Conservation (phyloP, 2,329 filamentous ascomycete genomes). For the Aspergillus sp. region DNA sequence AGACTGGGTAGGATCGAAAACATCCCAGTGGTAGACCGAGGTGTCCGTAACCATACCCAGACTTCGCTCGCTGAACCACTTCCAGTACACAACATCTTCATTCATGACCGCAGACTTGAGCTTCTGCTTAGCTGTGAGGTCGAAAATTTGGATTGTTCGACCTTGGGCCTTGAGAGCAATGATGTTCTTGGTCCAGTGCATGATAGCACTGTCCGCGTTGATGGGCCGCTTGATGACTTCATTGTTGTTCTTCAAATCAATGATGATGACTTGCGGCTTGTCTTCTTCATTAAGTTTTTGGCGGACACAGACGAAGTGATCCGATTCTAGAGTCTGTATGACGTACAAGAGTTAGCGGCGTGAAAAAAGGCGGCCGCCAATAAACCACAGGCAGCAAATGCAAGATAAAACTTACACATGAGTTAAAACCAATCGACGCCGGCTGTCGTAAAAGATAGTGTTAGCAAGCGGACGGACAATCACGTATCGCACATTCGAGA, state of each 20-base stretch:
- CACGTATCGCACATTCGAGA: neutral
- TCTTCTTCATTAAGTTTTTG: slow-evolving; percentile 85
- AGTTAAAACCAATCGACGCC: slow-evolving; percentile 79
- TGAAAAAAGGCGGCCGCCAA: neutral
- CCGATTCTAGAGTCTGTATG: slow-evolving; percentile 89
- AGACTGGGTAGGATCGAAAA: slow-evolving; percentile 79
- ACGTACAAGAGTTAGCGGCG: slow-evolving; percentile 21
- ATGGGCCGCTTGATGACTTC: slow-evolving; percentile 92
- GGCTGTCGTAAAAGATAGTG: slow-evolving; percentile 48
- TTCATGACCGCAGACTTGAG: slow-evolving; percentile 95
- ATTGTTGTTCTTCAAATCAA: slow-evolving; percentile 97
- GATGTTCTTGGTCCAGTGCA: slow-evolving; percentile 96
- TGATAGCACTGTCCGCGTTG: slow-evolving; percentile 99
- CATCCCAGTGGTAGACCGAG: slow-evolving; percentile 96
- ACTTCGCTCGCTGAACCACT: slow-evolving; percentile 91
- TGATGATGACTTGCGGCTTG: slow-evolving; percentile 90
- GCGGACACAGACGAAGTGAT: slow-evolving; percentile 92
- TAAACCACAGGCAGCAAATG: neutral
- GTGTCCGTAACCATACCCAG: slow-evolving; percentile 88
- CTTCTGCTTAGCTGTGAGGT: slow-evolving; percentile 88
- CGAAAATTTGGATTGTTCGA: slow-evolving; percentile 95
- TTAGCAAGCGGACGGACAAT: slow-evolving; percentile 22
- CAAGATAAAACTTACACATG: slow-evolving; percentile 63
- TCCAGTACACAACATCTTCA: slow-evolving; percentile 98
- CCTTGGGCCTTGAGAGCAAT: slow-evolving; percentile 95